These are phyloP conservation scores for Bromus sterilis DNA, from an alignment of 176 grass and related monocot species.

Conservation along the genomic window DNA sequence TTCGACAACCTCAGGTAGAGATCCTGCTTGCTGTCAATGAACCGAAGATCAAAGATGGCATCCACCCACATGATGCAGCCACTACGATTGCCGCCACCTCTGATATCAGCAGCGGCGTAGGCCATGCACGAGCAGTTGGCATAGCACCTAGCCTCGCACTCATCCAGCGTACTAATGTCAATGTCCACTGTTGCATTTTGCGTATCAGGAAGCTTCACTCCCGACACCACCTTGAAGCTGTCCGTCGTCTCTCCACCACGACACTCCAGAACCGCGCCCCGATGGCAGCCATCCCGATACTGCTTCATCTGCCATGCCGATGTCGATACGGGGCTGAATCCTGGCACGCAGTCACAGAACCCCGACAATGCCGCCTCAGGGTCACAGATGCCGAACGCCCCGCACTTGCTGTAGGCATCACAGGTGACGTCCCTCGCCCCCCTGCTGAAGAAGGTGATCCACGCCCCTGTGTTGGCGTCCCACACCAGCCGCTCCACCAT, in stretches of 20 bases:
- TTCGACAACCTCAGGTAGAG: slow-evolving; percentile 17
- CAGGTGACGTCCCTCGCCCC: slow-evolving; percentile 18
- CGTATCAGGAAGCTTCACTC: slow-evolving; percentile 43
- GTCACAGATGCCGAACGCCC: slow-evolving; percentile 43
- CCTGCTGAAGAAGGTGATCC: not conserved
- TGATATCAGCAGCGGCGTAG: slow-evolving; percentile 27
- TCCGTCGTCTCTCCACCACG: slow-evolving; percentile 1
- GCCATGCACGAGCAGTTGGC: slow-evolving; percentile 54
- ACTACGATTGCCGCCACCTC: not conserved
- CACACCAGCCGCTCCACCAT: slow-evolving; percentile 21
- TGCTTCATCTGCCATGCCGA: too few species aligned
- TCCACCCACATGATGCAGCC: slow-evolving; percentile 20
- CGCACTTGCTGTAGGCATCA: slow-evolving; percentile 29
- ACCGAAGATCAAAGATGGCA: not conserved
- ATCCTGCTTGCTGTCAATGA: slow-evolving; percentile 6
- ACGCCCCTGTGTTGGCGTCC: not conserved
- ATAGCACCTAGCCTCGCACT: slow-evolving; percentile 25
- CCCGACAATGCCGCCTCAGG: not conserved
- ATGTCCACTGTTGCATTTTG: slow-evolving; percentile 8
- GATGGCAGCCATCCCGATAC: too few species aligned
- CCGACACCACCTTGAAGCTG: not conserved
- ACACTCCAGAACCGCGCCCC: too few species aligned
- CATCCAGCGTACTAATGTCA: not conserved
- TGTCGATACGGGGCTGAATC: too few species aligned
- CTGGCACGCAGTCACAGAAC: slow-evolving; percentile 36